Percentiles rank a stretch among this genome's conserved stretches.
Conservation (phyloP, 2,329 filamentous ascomycete genomes). For the Lomentospora prolificans region DNA sequence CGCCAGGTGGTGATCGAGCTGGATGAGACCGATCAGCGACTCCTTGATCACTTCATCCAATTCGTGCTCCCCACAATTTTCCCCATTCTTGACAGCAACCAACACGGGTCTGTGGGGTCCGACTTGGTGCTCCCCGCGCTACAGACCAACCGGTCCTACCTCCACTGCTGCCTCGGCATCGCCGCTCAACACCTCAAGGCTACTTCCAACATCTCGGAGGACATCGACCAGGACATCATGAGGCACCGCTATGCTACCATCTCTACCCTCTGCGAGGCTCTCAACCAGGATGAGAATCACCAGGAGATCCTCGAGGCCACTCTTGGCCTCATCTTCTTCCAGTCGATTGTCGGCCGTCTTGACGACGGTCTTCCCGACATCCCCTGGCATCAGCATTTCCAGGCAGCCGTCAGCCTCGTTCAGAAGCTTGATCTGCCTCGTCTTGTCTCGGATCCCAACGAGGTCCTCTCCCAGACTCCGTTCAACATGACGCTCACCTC, state of each 20-base stretch:
- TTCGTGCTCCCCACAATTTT: conserved; percentile 83
- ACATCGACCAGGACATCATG: conserved; percentile 85
- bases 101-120: conserved; percentile 70
- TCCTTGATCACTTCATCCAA: conserved; percentile 85
- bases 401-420: conserved; percentile 77
- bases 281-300: conserved; percentile 73
- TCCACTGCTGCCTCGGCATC: conserved; percentile 92
- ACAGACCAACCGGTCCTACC: conserved; percentile 83
- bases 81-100: conserved; percentile 82
- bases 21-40: conserved; percentile 74
- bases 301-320: conserved; percentile 85
- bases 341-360: conserved; percentile 78
- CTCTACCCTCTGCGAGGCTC: conserved; percentile 70
- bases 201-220: conserved; percentile 49
- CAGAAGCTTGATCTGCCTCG: conserved; percentile 73
- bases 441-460: conserved; percentile 50
- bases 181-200: conserved; percentile 87
- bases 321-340: conserved; percentile 91
- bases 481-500: conserved; percentile 93
- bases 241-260: conserved; percentile 85
- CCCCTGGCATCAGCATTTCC: conserved; percentile 94
- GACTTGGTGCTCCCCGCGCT: conserved; percentile 81
- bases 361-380: conserved; percentile 84
- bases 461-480: conserved; percentile 48
- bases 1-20: conserved; percentile 69